phyloP scores from a whole-genome alignment of 805 yeast species.

The Pichia kluyveri region DNA sequence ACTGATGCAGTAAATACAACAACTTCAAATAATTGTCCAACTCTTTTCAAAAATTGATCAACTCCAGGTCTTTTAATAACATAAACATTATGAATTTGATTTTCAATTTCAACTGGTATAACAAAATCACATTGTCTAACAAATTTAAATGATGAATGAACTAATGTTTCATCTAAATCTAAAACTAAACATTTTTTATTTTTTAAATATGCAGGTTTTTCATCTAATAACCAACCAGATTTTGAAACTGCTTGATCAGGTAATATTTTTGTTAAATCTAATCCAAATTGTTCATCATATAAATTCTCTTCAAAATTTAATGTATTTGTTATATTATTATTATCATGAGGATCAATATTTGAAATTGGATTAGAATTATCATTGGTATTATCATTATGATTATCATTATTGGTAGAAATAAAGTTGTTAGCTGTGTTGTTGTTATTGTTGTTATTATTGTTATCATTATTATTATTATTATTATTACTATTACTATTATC shows the following conservation, averaged over 20 bases:
- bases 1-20: constrained; percentile 97
- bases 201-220: constrained; percentile 38
- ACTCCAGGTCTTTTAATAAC: constrained; percentile 98
- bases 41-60: constrained; percentile 77
- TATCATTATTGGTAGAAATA: background rate
- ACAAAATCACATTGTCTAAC: constrained; percentile 92
- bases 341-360: constrained; percentile 1
- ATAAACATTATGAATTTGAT: constrained; percentile 85
- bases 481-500: background rate
- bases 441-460: background rate
- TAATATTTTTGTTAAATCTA: constrained; percentile 58
- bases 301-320: constrained; percentile 14
- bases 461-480: background rate
- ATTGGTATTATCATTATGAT: background rate
- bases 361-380: constrained; percentile 1
- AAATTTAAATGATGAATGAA: constrained; percentile 89
- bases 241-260: constrained; percentile 59
- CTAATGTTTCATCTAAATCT: constrained; percentile 93
- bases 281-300: constrained; percentile 18
- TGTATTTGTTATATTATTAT: background rate
- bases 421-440: background rate
- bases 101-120: constrained; percentile 94
- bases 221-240: constrained; percentile 58
- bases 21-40: constrained; percentile 84
- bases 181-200: constrained; percentile 79